phyloP scores from a whole-genome alignment of 2,329 filamentous ascomycete genomes.

The Xylariomycetidae sp. region DNA sequence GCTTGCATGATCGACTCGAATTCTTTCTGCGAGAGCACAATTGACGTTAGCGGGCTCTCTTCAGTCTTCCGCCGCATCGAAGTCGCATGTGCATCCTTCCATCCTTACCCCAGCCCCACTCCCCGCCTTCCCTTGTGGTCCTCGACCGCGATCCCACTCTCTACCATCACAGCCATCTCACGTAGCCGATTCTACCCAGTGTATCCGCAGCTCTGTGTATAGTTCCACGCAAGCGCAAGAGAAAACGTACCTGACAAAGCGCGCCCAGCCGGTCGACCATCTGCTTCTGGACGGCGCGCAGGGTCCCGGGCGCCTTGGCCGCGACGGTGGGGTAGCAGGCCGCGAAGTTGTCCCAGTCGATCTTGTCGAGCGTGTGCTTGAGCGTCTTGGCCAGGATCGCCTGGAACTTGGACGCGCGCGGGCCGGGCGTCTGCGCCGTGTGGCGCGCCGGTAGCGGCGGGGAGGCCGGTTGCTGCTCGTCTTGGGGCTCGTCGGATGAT shows the following conservation, averaged over 20 bases:
- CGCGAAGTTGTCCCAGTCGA: slow-evolving; percentile 52
- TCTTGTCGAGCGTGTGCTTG: slow-evolving; percentile 46
- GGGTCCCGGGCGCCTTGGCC: slow-evolving; percentile 39
- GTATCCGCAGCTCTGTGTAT: no score
- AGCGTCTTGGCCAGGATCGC: slow-evolving; percentile 48
- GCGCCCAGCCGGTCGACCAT: slow-evolving; percentile 51
- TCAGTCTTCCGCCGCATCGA: no score
- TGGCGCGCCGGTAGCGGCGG: slow-evolving; percentile 32
- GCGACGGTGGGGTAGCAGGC: slow-evolving; percentile 58
- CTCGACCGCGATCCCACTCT: no score
- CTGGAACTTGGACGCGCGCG: slow-evolving; percentile 49
- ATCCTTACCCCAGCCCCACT: no score
- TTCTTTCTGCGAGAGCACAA: slow-evolving; percentile 49
- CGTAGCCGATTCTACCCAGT: no score
- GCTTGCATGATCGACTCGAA: slow-evolving; percentile 49
- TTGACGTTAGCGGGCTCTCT: no score
- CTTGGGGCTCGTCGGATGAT: not conserved
- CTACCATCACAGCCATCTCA: no score
- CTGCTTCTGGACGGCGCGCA: slow-evolving; percentile 50
- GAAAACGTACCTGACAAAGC: slow-evolving; percentile 44
- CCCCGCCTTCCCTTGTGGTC: no score
- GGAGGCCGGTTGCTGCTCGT: slow-evolving; percentile 9
- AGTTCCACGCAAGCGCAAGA: no score
- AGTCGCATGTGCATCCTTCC: no score
- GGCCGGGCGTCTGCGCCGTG: slow-evolving; percentile 44